These are phyloP conservation scores for Trichoderma gracile DNA, from an alignment of 2,329 filamentous ascomycete species.

Conservation along the genomic window DNA sequence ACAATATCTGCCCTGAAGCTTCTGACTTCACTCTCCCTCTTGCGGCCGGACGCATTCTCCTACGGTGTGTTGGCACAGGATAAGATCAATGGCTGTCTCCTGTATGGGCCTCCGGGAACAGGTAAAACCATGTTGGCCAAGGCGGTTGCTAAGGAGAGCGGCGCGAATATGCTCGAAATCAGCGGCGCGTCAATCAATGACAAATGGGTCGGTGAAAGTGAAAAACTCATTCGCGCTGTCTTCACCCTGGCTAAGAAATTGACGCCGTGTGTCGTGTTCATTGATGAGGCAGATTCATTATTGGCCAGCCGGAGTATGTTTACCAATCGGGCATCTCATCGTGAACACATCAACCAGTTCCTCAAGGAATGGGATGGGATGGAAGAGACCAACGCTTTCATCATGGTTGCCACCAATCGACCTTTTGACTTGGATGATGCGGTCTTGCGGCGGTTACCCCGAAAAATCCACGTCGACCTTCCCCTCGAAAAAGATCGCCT, in stretches of 20 bases:
- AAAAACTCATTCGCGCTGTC: slow-evolving; percentile 92
- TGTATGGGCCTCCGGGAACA: slow-evolving; percentile 86
- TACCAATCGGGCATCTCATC: slow-evolving; percentile 68
- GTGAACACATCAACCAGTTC: slow-evolving; percentile 96
- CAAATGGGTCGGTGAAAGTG: slow-evolving; percentile 93
- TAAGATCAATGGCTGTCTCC: slow-evolving; percentile 82
- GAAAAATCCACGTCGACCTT: slow-evolving; percentile 72
- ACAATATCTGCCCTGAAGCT: slow-evolving; percentile 87
- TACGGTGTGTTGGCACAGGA: slow-evolving; percentile 92
- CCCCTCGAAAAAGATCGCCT: slow-evolving; percentile 66
- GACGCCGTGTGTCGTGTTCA: slow-evolving; percentile 89
- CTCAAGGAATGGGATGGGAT: slow-evolving; percentile 96
- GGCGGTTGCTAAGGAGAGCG: slow-evolving; percentile 67
- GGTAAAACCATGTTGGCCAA: slow-evolving; percentile 71
- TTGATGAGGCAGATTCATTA: slow-evolving; percentile 94
- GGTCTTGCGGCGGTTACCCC: slow-evolving; percentile 72
- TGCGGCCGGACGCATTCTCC: slow-evolving; percentile 89
- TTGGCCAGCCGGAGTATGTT: slow-evolving; percentile 73
- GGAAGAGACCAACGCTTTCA: slow-evolving; percentile 78
- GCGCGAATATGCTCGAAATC: slow-evolving; percentile 78
- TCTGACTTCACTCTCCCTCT: slow-evolving; percentile 81
- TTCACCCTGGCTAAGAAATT: slow-evolving; percentile 91
- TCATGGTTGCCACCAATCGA: slow-evolving; percentile 96
- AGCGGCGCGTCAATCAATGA: slow-evolving; percentile 91
- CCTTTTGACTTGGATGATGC: slow-evolving; percentile 94